Evolutionary conservation across 202 grass and related monocot species (phyloP), one percentile per base, ranked within the genome.

Genomic region (Brachypodium distachyon): DNA sequence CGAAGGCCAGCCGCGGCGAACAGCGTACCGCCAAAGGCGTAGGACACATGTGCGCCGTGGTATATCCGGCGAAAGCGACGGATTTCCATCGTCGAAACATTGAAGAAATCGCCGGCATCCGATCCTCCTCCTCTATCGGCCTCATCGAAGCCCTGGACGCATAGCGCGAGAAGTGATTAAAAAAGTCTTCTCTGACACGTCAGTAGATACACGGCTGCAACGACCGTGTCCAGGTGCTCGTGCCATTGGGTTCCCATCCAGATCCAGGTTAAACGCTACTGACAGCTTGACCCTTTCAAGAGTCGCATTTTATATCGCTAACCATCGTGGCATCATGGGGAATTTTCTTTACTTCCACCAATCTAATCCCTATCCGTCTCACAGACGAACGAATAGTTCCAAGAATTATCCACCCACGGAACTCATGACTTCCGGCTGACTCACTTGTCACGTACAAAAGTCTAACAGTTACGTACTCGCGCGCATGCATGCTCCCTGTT

Each of bases 201-300:
- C 19, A 26, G 1, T 4, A 4, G 12, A 63, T 40, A 71, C 56
- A 65, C 63, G 72, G 65, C 38, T 39, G 54, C 78, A 42, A 50
- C 72, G 52, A 50, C 72, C 84, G 31, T 5, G 38, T 65, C 73
- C 25, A 38, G 18, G 47, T 56, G 12, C 46, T 8, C 23, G 63
- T 46, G 59, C 85, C 80, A 79, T 83, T 61, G 83, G 74, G 51
- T 74, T 48, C n/a, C n/a, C n/a, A n/a, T n/a, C n/a, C n/a, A n/a
- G n/a, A n/a, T n/a, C 32, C 42, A 6, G 3, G 19, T 68, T 51
- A 87, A 74, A 65, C 47, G 43, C 21, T 77, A n/a, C 16, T 21
- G 33, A 68, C 25, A 17, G 41, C 40, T 46, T 25, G 32, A 76
- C 69, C 27, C 67, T 28, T 73, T 57, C 78, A 40, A 48, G 31